Base-by-base conservation (phyloP, 2,329 filamentous ascomycete species). In the Aureobasidium sp. region DNA sequence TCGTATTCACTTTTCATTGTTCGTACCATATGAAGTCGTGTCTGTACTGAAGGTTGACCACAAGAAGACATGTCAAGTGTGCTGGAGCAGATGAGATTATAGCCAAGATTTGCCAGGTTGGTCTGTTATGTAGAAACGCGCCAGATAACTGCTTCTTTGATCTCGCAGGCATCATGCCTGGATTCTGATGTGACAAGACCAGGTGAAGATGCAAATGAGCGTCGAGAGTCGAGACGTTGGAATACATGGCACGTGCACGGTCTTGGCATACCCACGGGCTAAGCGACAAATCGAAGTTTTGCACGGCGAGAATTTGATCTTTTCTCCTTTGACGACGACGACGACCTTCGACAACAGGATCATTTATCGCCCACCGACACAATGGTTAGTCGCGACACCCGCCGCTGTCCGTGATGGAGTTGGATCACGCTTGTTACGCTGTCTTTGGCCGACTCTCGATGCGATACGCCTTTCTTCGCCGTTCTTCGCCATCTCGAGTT, bases 331-430 rank as follows among this genome's bases (percentile, higher is more conserved):
- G 55, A 58, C 55, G 55, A 58, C 55, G 55, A 58, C 42, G 33
- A 49, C 53, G 51, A 57, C 53, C 40, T 58, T 49, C 43, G 55
- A 58, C 42, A 47, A 47, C 55, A 45, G 55, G 55, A 58, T 38
- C 43, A 58, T 31, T 40, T 25, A 61, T 57, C 54, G 54, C 54
- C 59, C 47, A 60, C 59, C 59, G 59, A 60, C 59, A 60, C 47
- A 60, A 60, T 60, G 59, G 55, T 58, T 29, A 47, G 55, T 57
- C 5, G 40, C 33, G 40, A 38, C 17, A n/a, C n/a, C n/a, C 31
- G 42, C 17, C 35, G 43, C 42, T 38, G 33, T 38, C 33, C 46
- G 43, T 49, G 55, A 58, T 58, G 43, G 55, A 49, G 40, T 23
- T 29, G 43, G 55, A 38, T 4, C 21, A 35, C 23, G 33, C 55